Percentiles rank a stretch among this genome's conserved stretches.
Evolutionary conservation across 495 filamentous ascomycete genomes (phyloP).

Genomic region (Neurospora sp.): DNA sequence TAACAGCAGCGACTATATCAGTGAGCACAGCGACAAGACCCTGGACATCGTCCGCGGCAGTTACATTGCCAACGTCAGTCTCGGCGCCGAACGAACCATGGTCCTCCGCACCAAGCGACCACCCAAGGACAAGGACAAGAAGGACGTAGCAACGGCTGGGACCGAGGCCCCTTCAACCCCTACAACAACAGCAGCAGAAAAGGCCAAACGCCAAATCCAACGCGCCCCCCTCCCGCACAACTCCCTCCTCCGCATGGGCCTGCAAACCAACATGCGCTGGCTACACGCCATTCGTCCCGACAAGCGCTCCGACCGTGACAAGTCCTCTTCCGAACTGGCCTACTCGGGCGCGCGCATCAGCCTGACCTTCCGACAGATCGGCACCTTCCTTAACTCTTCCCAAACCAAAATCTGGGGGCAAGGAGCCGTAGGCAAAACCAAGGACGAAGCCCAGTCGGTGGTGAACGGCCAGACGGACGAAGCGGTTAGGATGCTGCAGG

Average conservation of each 20-base stretch:
- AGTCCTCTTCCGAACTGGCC: slow-evolving; percentile 58
- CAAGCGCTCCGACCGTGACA: slow-evolving; percentile 57
- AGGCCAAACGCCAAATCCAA: slow-evolving; percentile 31
- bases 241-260: slow-evolving; percentile 74
- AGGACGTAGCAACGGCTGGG: background rate
- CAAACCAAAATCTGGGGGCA: slow-evolving; percentile 78
- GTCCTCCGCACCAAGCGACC: slow-evolving; percentile 71
- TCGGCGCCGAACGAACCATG: slow-evolving; percentile 90
- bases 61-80: slow-evolving; percentile 82
- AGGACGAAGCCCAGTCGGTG: slow-evolving; percentile 46
- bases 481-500: slow-evolving; percentile 59
- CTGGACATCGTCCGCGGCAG: slow-evolving; percentile 76
- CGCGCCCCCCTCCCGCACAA: slow-evolving; percentile 77
- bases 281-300: slow-evolving; percentile 84
- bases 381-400: slow-evolving; percentile 62
- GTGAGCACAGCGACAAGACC: slow-evolving; percentile 95
- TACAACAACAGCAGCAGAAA: background rate
- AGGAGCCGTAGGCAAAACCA: slow-evolving; percentile 63
- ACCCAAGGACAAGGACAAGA: slow-evolving; percentile 17
- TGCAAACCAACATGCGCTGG: slow-evolving; percentile 75
- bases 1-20: slow-evolving; percentile 84
- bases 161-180: background rate
- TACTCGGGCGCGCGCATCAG: slow-evolving; percentile 73
- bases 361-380: slow-evolving; percentile 86
- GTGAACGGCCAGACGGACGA: slow-evolving; percentile 57